phyloP scores from a whole-genome alignment of 2,329 filamentous ascomycete species.

The Colletotrichum sidae region DNA sequence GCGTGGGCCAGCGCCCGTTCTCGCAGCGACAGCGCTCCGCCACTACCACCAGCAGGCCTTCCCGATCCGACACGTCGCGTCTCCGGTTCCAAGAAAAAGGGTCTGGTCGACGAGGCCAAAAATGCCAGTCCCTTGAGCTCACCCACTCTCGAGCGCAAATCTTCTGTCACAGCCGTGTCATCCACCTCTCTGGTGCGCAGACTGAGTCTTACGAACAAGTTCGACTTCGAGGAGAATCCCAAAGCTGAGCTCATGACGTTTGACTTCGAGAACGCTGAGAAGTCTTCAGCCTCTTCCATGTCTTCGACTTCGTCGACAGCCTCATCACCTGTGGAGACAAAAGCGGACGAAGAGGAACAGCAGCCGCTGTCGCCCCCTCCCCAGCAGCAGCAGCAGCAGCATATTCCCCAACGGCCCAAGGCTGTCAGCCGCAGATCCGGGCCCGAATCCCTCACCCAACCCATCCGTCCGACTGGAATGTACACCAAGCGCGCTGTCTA shows the following conservation, averaged over 20 bases:
- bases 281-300: constrained; percentile 29
- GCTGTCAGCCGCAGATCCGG: constrained; percentile 34
- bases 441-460: constrained; percentile 52
- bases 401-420: constrained; percentile 28
- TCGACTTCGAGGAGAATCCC: constrained; percentile 33
- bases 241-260: constrained; percentile 31
- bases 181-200: constrained; percentile 32
- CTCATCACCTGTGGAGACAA: constrained; percentile 25
- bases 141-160: constrained; percentile 42
- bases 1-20: constrained; percentile 62
- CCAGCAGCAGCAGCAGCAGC: constrained; percentile 27
- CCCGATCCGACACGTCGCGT: constrained; percentile 59
- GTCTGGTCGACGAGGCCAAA: constrained; percentile 62
- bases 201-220: constrained; percentile 31
- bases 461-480: constrained; percentile 59
- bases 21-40: constrained; percentile 52
- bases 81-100: constrained; percentile 58
- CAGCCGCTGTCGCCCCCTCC: constrained; percentile 39
- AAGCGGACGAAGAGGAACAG: constrained; percentile 41
- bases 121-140: constrained; percentile 58
- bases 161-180: constrained; percentile 36
- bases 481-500: constrained; percentile 67
- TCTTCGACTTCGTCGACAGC: constrained; percentile 26
- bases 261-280: constrained; percentile 25
- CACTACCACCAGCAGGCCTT: constrained; percentile 49